These are phyloP conservation scores for Populus euphratica DNA, from an alignment of 345 rosid genomes.

Conservation along the genomic window DNA sequence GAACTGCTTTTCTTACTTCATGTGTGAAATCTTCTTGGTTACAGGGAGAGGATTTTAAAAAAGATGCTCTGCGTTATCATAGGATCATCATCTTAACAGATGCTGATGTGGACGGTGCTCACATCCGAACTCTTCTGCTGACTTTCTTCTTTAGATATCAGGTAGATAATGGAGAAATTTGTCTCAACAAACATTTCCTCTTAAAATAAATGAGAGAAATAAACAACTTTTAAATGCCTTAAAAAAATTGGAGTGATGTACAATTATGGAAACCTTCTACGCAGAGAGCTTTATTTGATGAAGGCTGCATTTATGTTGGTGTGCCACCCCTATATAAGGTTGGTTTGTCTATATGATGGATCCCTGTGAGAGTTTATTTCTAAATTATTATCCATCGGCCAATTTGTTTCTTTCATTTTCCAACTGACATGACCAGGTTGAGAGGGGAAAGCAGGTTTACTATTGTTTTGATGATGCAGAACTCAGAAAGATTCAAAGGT, in stretches of 20 bases:
- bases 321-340: conserved; percentile 98
- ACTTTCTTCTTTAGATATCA: conserved; percentile 98
- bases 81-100: conserved; percentile 95
- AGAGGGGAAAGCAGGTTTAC: conserved; percentile 74
- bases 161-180: conserved; percentile 40
- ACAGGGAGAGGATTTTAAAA: conserved; percentile 91
- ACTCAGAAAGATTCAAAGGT: conserved; percentile 48
- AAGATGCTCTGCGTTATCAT: conserved; percentile 82
- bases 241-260: not conserved
- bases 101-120: conserved; percentile 99
- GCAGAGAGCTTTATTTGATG: conserved; percentile 87
- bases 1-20: conserved; percentile 13
- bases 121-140: conserved; percentile 82
- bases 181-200: not conserved
- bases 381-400: not conserved
- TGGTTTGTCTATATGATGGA: conserved; percentile 4
- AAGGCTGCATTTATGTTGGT: conserved; percentile 94
- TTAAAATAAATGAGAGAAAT: not conserved
- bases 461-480: conserved; percentile 84
- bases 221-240: not conserved
- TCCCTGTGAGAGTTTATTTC: not conserved
- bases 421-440: conserved; percentile 54
- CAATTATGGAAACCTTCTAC: conserved; percentile 22
- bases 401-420: not conserved
- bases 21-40: conserved; percentile 14